Conservation (phyloP, 768 basidiomycete genomes). For the Boletus sp. region DNA sequence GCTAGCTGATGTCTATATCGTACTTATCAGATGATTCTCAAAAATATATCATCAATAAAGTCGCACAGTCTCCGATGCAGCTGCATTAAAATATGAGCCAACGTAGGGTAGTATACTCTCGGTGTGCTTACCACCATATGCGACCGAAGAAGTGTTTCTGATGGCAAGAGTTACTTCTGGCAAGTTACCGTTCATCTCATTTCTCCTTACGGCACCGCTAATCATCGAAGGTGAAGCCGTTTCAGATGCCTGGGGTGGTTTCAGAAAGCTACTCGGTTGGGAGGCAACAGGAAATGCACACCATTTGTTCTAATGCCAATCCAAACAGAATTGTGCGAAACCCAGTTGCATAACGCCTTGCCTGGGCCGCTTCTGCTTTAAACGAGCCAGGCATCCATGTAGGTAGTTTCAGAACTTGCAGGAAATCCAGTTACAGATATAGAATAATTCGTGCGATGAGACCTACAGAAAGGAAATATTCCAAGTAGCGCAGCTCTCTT, state of each 20-base stretch:
- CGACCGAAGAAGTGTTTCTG: constrained; percentile 20
- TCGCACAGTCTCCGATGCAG: constrained; percentile 28
- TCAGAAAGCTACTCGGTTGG: not conserved
- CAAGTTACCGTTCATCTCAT: constrained; percentile 15
- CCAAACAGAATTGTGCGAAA: constrained; percentile 23
- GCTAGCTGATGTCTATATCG: constrained; percentile 15
- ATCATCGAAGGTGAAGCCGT: constrained; percentile 18
- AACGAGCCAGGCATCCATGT: constrained; percentile 27
- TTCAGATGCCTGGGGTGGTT: constrained; percentile 14
- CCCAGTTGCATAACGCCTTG: constrained; percentile 14
- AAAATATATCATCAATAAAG: not conserved
- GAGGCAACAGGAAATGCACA: not conserved
- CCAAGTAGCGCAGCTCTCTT: constrained; percentile 23
- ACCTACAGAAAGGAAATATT: constrained; percentile 29
- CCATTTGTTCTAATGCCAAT: constrained; percentile 25
- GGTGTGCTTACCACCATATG: constrained; percentile 20
- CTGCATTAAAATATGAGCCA: constrained; percentile 13
- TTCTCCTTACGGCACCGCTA: constrained; percentile 16
- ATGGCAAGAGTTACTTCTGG: constrained; percentile 23
- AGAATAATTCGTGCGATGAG: not conserved
- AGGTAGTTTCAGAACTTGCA: constrained; percentile 24
- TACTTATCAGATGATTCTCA: not conserved
- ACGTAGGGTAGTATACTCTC: not conserved
- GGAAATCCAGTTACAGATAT: not conserved
- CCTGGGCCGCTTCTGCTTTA: constrained; percentile 17